Base-by-base conservation (phyloP, 495 filamentous ascomycete genomes). In the Glutinoglossum americanum region DNA sequence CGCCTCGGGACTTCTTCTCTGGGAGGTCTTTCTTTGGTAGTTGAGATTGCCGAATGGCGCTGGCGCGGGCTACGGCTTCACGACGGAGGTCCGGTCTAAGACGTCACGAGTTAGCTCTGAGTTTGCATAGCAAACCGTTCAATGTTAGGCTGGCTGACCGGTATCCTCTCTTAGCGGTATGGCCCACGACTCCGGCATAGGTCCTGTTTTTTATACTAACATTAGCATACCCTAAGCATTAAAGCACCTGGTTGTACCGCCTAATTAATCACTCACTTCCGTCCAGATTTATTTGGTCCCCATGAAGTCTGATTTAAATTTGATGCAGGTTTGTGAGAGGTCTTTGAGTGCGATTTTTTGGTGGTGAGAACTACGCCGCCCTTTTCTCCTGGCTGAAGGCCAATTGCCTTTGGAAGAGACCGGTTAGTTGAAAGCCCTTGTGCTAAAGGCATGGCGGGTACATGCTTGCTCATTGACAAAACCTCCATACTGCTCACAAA, bases 391-490 rank as follows among this genome's bases (percentile, higher is more conserved):
- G 74, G 64, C 56, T 78, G 73, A 59, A 97, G 68, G 69, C 90
- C 89, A 65, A 97, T 70, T 58, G 90, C 89, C 87, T 94, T 67
- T 54, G 28, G 49, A 13, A 17, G 11, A 6, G 49, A 15, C 4
- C n/a, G 1, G 19, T 53, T 3, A 53, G 49, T 30, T 6, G 19
- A n/a, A n/a, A n/a, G n/a, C n/a, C n/a, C n/a, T n/a, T n/a, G n/a
- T n/a, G n/a, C n/a, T n/a, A n/a, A 21, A n/a, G 41, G 28, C 13
- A 32, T 26, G 32, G 51, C 32, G 25, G 49, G 17, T 23, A 27
- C 65, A 70, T 82, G 94, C 90, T 87, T 96, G 90, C 72, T 82
- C 81, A 74, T 93, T 93, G 67, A 88, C 78, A 69, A 84, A 88
- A 61, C 92, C 92, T 60, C 86, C 84, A 72, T 94, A 80, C 86